A percentile compares a stretch with the other conserved stretches of the same genome.
These are phyloP conservation scores for Pestalotiopsis sp. DNA, from an alignment of 2,329 filamentous ascomycete species.

Conservation along the genomic window DNA sequence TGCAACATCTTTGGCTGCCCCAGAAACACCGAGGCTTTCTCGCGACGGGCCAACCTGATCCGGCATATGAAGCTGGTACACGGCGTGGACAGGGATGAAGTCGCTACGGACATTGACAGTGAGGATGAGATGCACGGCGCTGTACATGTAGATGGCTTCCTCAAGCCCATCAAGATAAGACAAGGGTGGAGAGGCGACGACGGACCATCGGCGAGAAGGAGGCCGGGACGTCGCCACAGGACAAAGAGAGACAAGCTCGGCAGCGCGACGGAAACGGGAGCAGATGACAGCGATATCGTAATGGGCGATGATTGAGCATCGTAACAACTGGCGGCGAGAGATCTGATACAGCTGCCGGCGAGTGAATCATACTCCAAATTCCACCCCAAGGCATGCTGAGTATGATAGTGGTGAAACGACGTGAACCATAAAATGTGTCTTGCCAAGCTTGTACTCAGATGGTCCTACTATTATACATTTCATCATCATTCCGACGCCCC, in stretches of 20 bases:
- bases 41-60: slow-evolving; percentile 34
- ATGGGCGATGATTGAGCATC: slow-evolving; percentile 5
- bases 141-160: slow-evolving; percentile 70
- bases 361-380: not conserved
- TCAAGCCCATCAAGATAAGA: slow-evolving; percentile 55
- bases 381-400: not conserved
- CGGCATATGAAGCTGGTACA: slow-evolving; percentile 51
- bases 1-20: slow-evolving; percentile 41
- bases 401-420: too few relatives aligned
- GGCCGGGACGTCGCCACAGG: not conserved
- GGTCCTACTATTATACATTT: fast-evolving
- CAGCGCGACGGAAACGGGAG: not conserved
- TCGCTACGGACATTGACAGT: slow-evolving; percentile 38
- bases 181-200: slow-evolving; percentile 50
- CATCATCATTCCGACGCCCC: too few relatives aligned
- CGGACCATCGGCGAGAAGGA: not conserved
- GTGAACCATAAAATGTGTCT: too few relatives aligned
- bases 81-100: slow-evolving; percentile 21
- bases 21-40: slow-evolving; percentile 38
- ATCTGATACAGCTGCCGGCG: too few relatives aligned
- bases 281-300: slow-evolving; percentile 6
- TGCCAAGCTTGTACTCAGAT: too few relatives aligned
- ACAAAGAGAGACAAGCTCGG: not conserved
- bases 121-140: slow-evolving; percentile 61
- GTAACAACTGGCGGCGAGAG: too few relatives aligned